These are phyloP conservation scores for Ascosphaera acerosa DNA, from an alignment of 2,329 filamentous ascomycete genomes.

Conservation along the genomic window DNA sequence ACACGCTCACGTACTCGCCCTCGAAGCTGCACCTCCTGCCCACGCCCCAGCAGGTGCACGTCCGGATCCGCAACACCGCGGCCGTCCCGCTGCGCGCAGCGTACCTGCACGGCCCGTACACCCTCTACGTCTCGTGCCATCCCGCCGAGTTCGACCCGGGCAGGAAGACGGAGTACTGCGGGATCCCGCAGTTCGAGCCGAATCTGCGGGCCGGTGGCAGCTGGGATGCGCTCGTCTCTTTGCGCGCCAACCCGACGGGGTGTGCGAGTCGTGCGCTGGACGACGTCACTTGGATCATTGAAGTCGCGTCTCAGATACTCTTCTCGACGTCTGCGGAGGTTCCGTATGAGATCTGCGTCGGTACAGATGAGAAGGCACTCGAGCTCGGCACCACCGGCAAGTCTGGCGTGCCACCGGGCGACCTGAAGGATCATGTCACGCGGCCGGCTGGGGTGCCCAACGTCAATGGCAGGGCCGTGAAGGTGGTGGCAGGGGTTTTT, in stretches of 20 bases:
- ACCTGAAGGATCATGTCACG: conserved; percentile 51
- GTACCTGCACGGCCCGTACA: conserved; percentile 91
- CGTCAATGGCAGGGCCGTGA: conserved; percentile 6
- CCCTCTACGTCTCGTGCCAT: conserved; percentile 64
- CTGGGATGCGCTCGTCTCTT: conserved; percentile 55
- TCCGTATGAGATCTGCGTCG: conserved; percentile 64
- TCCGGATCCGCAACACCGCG: conserved; percentile 80
- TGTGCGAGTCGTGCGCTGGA: conserved; percentile 12
- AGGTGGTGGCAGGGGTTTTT: conserved; percentile 46
- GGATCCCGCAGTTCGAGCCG: conserved; percentile 76
- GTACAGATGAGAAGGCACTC: conserved; percentile 62
- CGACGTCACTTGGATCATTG: conserved; percentile 59
- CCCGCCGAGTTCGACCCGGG: conserved; percentile 67
- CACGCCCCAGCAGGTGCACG: conserved; percentile 50
- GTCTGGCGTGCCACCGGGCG: conserved; percentile 31
- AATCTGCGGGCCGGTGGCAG: conserved; percentile 83
- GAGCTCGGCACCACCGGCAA: conserved; percentile 36
- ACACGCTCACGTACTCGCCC: conserved; percentile 77
- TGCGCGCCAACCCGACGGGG: conserved; percentile 36
- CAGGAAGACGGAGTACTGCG: conserved; percentile 47
- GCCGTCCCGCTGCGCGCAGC: conserved; percentile 77
- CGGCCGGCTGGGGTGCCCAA: too few species aligned
- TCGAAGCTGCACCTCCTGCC: conserved; percentile 73
- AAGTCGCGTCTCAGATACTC: conserved; percentile 76
- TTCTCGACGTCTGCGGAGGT: conserved; percentile 79